Percentiles rank a stretch among this genome's conserved stretches.
These are phyloP conservation scores for Cinnamomum micranthum DNA, from an alignment of 164 flowering plant species.

Conservation along the genomic window DNA sequence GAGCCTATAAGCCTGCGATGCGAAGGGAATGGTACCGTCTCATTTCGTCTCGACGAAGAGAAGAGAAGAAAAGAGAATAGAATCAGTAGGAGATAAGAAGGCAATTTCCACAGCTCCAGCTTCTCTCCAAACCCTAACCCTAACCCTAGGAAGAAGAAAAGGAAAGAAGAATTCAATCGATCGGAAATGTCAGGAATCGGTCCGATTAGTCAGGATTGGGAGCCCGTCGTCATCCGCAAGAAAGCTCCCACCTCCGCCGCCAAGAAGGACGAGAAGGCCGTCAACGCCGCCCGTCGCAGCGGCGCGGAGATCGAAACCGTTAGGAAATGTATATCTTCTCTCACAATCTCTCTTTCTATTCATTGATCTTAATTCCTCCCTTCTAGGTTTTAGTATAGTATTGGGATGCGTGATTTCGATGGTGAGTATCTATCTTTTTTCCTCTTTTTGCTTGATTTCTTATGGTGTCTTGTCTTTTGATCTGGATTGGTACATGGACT, in stretches of 20 bases:
- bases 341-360: background rate
- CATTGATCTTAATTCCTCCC: background rate
- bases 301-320: slow-evolving; percentile 97
- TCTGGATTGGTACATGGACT: no score
- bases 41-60: no score
- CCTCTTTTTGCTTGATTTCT: background rate
- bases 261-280: slow-evolving; percentile 92
- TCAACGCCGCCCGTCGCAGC: slow-evolving; percentile 95
- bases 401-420: background rate
- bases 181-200: slow-evolving; percentile 72
- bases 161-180: background rate
- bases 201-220: slow-evolving; percentile 89
- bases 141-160: background rate
- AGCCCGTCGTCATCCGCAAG: slow-evolving; percentile 92
- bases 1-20: no score
- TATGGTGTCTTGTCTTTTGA: background rate
- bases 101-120: no score
- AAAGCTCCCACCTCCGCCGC: slow-evolving; percentile 91
- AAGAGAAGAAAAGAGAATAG: no score
- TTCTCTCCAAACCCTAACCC: background rate
- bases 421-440: no score
- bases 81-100: no score
- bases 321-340: slow-evolving; percentile 46
- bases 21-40: no score
- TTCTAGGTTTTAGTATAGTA: background rate